Evolutionary conservation across 2,329 filamentous ascomycete species (phyloP).

Genomic region (Phyllosticta capitalensis): DNA sequence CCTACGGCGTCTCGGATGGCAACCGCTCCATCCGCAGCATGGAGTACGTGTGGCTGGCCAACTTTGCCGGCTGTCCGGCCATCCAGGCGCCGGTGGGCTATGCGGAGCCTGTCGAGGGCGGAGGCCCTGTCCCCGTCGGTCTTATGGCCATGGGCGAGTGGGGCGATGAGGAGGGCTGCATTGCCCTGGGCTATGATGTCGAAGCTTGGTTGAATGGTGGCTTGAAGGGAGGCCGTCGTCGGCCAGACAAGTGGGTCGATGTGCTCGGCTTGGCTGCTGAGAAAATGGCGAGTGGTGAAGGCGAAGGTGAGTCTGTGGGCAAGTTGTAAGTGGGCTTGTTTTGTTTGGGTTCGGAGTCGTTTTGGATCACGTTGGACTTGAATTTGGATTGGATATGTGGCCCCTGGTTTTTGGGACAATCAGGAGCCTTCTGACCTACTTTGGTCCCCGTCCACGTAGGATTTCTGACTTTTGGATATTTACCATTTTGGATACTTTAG

Average conservation of each 20-base stretch:
- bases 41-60: slow-evolving; percentile 79
- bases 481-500: no score
- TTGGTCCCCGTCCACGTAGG: no score
- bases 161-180: slow-evolving; percentile 43
- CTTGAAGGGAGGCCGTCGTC: slow-evolving; percentile 24
- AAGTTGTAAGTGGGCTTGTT: background rate
- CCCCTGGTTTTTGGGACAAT: no score
- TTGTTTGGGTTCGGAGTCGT: no score
- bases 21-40: slow-evolving; percentile 68
- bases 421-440: no score
- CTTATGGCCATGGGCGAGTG: slow-evolving; percentile 47
- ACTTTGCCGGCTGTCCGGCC: slow-evolving; percentile 69
- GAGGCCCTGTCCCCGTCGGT: slow-evolving; percentile 47
- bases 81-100: slow-evolving; percentile 70
- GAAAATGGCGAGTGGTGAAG: background rate
- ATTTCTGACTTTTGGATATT: no score
- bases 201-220: slow-evolving; percentile 37
- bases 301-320: background rate
- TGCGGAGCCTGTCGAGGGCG: slow-evolving; percentile 44
- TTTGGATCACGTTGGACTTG: no score
- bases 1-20: slow-evolving; percentile 59
- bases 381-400: no score
- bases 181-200: slow-evolving; percentile 44
- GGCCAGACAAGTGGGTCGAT: slow-evolving; percentile 32
- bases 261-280: slow-evolving; percentile 20